A percentile compares a stretch with the other conserved stretches of the same genome.
Conservation (phyloP, 768 basidiomycete genomes). For the Boletus huronensis region DNA sequence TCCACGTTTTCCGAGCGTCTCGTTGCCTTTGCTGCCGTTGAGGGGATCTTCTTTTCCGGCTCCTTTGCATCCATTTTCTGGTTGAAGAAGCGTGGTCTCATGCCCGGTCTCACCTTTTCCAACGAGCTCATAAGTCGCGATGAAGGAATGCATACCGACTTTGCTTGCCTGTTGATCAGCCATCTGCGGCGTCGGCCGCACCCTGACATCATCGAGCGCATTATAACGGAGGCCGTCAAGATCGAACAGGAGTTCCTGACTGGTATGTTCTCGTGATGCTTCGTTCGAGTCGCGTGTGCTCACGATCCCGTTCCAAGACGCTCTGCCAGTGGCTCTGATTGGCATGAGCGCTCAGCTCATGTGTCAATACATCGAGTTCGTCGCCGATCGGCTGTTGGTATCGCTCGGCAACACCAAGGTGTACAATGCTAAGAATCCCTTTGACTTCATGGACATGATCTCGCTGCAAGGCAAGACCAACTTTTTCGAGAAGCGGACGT, state of each 20-base stretch:
- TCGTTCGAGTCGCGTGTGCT: neutral
- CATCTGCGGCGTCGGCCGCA: constrained; percentile 78
- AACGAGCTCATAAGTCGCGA: constrained; percentile 95
- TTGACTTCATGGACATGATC: constrained; percentile 93
- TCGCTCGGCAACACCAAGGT: constrained; percentile 77
- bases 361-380: constrained; percentile 88
- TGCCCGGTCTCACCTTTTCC: constrained; percentile 93
- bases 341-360: constrained; percentile 88
- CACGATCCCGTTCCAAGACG: constrained; percentile 46
- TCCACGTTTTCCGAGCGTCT: constrained; percentile 88
- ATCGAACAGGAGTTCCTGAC: constrained; percentile 86
- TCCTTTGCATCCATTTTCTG: constrained; percentile 93
- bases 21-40: constrained; percentile 92
- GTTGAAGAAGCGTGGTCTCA: constrained; percentile 95
- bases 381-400: constrained; percentile 85
- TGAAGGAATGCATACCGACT: constrained; percentile 95
- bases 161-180: constrained; percentile 83
- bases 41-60: constrained; percentile 94
- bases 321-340: constrained; percentile 79
- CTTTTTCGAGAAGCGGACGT: constrained; percentile 92
- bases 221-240: constrained; percentile 77
- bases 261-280: constrained; percentile 38
- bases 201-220: constrained; percentile 63
- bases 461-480: constrained; percentile 94
- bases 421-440: constrained; percentile 75